A percentile compares a stretch with the other conserved stretches of the same genome.
phyloP scores from a whole-genome alignment of 306 rosid genomes.

The Trifolium repens region DNA sequence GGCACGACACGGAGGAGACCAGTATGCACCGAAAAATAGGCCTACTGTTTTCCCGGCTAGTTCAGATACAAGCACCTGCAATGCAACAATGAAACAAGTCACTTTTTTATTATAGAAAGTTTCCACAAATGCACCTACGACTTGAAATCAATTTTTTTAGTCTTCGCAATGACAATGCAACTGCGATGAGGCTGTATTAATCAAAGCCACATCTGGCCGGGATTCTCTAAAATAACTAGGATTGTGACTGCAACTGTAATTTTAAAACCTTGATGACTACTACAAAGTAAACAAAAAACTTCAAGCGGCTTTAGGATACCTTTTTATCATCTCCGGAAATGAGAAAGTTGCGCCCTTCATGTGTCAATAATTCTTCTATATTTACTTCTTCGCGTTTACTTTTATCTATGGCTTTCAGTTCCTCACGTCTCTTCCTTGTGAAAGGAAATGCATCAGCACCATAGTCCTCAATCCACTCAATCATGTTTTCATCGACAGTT shows the following conservation, averaged over 20 bases:
- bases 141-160: neutral
- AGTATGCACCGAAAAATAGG: conserved; percentile 77
- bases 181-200: neutral
- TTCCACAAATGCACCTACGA: neutral
- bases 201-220: neutral
- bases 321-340: conserved; percentile 62
- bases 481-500: conserved; percentile 62
- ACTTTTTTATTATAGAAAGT: too few relatives aligned
- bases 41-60: conserved; percentile 81
- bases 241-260: neutral
- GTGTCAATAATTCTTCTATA: conserved; percentile 67
- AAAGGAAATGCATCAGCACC: conserved; percentile 92
- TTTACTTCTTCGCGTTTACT: conserved; percentile 69
- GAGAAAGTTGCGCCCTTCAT: conserved; percentile 60
- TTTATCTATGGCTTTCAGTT: conserved; percentile 66
- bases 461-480: conserved; percentile 78
- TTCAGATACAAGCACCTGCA: conserved; percentile 64
- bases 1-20: conserved; percentile 87
- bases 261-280: neutral
- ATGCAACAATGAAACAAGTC: conserved; percentile 44
- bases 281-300: neutral
- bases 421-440: conserved; percentile 69
- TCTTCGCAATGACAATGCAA: neutral
- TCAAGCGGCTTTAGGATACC: conserved; percentile 46
- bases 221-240: neutral